phyloP scores from a whole-genome alignment of 2,329 filamentous ascomycete genomes.

The Talaromyces amestolkiae region DNA sequence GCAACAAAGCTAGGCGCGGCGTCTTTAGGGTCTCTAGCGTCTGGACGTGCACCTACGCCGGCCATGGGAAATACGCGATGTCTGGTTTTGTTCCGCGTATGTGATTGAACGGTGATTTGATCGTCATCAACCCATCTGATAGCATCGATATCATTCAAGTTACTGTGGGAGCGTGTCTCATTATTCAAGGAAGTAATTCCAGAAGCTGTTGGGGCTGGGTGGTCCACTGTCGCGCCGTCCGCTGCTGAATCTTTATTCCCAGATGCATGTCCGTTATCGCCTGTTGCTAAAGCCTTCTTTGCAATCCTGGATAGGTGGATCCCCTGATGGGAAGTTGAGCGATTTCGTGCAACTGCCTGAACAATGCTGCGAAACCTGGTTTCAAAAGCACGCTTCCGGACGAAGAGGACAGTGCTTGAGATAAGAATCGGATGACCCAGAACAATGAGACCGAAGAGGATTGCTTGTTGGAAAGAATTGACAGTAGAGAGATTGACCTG shows the following conservation, averaged over 20 bases:
- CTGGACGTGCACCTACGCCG: conserved; percentile 35
- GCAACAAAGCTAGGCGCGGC: conserved; percentile 25
- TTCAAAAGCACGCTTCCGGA: conserved; percentile 62
- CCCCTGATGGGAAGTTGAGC: conserved; percentile 5
- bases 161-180: neutral
- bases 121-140: conserved; percentile 33
- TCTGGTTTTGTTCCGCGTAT: conserved; percentile 18
- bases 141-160: conserved; percentile 18
- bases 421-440: conserved; percentile 67
- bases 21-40: conserved; percentile 35
- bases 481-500: conserved; percentile 54
- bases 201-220: neutral
- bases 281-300: neutral
- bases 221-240: neutral
- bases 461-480: conserved; percentile 66
- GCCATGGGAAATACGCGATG: conserved; percentile 36
- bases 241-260: neutral
- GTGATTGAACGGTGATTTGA: conserved; percentile 27
- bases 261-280: neutral
- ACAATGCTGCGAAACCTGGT: conserved; percentile 57
- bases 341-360: conserved; percentile 28
- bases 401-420: conserved; percentile 61
- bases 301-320: conserved; percentile 4
- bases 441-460: conserved; percentile 64
- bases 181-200: neutral